Evolutionary conservation across 2,329 filamentous ascomycete species (phyloP), one percentile per base, ranked within the genome.

Genomic region (Davidsoniella australis): DNA sequence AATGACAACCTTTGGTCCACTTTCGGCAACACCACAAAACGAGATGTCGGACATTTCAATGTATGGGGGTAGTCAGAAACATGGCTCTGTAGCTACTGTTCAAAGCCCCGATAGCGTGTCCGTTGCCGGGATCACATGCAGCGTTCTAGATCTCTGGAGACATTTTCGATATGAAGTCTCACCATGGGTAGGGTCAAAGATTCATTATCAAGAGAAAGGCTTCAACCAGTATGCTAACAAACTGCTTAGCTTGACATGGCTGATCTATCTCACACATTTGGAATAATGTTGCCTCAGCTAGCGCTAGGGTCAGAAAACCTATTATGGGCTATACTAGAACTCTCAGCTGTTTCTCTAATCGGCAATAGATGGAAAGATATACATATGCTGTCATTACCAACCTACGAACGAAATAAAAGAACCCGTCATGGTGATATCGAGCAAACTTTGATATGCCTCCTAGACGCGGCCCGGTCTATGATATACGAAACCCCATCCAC

Each of bases 101-200:
- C 20, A 23, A 23, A 23, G 20, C 5, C 20, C 20, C 20, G 20
- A 23, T 23, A 23, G 20, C 20, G 20, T 23, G 20, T 23, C 20
- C 20, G 20, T 23, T 23, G 20, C 20, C 20, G 20, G 20, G 20
- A 23, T 23, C 20, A 23, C 20, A 23, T 23, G 20, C 4, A 43
- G 53, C 4, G 40, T 55, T 9, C 55, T 64, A 24, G 57, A 58
- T 24, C 54, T 69, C 1, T 49, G 69, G 10, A 61, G 65, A n/a
- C 60, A 68, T 48, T 70, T 67, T 48, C 59, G 65, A 41, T 70
- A 70, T 47, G 61, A 66, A 39, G 60, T 70, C 29, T 66, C 67
- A 5, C 63, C 66, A 17, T 69, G 67, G 66, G 67, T 69, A 58
- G 47, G 62, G 58, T 16, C 24, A 5, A 40, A 36, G 23, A 7